Evolutionary conservation across 1,139 yeast genomes (phyloP).

Genomic region (Pichia sp.): DNA sequence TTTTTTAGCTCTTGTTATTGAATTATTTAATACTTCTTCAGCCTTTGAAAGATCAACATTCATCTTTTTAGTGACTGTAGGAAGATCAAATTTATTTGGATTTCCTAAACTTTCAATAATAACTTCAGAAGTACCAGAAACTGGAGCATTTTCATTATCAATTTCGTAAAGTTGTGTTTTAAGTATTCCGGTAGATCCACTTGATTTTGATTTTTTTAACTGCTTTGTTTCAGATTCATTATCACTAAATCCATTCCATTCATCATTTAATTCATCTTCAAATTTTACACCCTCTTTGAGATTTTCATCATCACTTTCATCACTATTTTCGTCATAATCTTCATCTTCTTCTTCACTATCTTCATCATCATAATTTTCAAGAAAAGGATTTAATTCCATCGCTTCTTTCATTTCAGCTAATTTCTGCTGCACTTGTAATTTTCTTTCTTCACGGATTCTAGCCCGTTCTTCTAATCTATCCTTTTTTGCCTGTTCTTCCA

Average conservation of each 20-base stretch:
- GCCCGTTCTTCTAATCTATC: conserved; percentile 74
- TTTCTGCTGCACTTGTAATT: conserved; percentile 56
- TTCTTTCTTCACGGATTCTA: conserved; percentile 61
- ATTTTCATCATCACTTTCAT: conserved; percentile 14
- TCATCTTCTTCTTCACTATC: conserved; percentile 20
- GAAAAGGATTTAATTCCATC: conserved; percentile 17
- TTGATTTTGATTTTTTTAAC: conserved; percentile 15
- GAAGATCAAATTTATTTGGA: conserved; percentile 33
- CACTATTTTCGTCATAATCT: conserved; percentile 1
- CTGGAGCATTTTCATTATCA: conserved; percentile 42
- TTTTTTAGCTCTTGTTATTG: conserved; percentile 64
- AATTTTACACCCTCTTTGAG: conserved; percentile 20
- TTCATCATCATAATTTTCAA: conserved; percentile 21
- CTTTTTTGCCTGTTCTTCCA: conserved; percentile 69
- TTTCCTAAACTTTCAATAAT: conserved; percentile 49
- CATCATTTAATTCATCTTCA: conserved; percentile 1
- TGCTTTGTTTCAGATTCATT: conserved; percentile 21
- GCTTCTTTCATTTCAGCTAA: conserved; percentile 29
- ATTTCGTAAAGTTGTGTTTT: conserved; percentile 42
- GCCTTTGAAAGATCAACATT: conserved; percentile 58
- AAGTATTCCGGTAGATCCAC: conserved; percentile 34
- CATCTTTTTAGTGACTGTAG: conserved; percentile 44
- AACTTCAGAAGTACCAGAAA: conserved; percentile 55
- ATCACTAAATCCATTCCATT: conserved; percentile 15
- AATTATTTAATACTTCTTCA: conserved; percentile 53